phyloP scores from a whole-genome alignment of 2,329 filamentous ascomycete genomes.

The Hypoxylon sp. region DNA sequence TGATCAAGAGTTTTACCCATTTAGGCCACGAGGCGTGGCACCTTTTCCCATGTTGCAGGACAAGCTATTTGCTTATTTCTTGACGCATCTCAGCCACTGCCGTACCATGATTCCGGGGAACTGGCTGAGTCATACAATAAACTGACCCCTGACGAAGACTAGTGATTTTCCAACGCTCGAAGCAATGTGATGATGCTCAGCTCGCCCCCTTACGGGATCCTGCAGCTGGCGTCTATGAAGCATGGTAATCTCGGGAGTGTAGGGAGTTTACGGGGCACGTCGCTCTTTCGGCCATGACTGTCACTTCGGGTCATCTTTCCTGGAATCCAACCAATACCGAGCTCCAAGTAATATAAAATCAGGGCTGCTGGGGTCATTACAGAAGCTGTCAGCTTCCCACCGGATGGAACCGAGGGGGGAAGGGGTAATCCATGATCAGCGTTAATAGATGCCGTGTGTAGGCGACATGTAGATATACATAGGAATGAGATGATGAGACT shows the following conservation, averaged over 20 bases:
- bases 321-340: conserved; percentile 40
- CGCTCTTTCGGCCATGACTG: conserved; percentile 33
- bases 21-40: conserved; percentile 28
- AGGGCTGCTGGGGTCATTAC: conserved; percentile 34
- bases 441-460: conserved; percentile 35
- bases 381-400: conserved; percentile 40
- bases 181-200: conserved; percentile 23
- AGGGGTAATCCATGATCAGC: conserved; percentile 42
- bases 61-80: conserved; percentile 30
- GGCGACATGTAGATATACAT: conserved; percentile 27
- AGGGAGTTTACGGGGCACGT: conserved; percentile 34
- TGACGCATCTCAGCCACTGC: conserved; percentile 26
- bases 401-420: conserved; percentile 43
- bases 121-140: conserved; percentile 20
- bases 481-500: conserved; percentile 10
- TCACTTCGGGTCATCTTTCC: conserved; percentile 38
- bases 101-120: conserved; percentile 31
- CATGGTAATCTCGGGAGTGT: conserved; percentile 40
- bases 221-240: conserved; percentile 38
- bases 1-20: conserved; percentile 26
- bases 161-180: conserved; percentile 17
- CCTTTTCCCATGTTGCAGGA: conserved; percentile 20
- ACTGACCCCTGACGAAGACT: conserved; percentile 12
- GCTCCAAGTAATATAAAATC: conserved; percentile 36
- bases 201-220: conserved; percentile 36